phyloP scores from a whole-genome alignment of 257 asterid species.

The Solanum dulcamara region DNA sequence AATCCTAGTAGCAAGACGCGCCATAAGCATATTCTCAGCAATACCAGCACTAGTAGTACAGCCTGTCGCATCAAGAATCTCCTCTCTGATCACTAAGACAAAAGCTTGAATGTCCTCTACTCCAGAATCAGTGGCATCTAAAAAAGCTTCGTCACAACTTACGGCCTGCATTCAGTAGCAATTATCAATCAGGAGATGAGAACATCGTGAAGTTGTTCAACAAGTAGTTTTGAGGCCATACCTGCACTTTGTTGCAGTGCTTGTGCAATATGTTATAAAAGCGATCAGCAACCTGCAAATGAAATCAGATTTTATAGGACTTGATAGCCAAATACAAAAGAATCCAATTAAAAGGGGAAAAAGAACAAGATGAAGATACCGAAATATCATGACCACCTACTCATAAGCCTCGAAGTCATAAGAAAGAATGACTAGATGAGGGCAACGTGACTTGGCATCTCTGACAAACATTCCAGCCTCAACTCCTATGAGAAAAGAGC shows the following conservation, averaged over 20 bases:
- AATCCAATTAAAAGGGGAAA: background rate
- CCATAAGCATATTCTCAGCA: slow-evolving; percentile 89
- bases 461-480: slow-evolving; percentile 93
- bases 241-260: slow-evolving; percentile 92
- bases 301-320: background rate
- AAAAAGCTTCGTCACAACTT: slow-evolving; percentile 97
- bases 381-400: slow-evolving; percentile 35
- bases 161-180: slow-evolving; percentile 54
- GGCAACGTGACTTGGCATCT: slow-evolving; percentile 88
- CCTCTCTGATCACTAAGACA: slow-evolving; percentile 65
- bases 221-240: slow-evolving; percentile 6
- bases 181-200: slow-evolving; percentile 8
- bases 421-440: slow-evolving; percentile 79
- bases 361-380: background rate
- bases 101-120: slow-evolving; percentile 55
- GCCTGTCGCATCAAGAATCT: slow-evolving; percentile 58
- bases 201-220: background rate
- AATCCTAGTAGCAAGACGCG: slow-evolving; percentile 88
- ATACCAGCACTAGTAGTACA: slow-evolving; percentile 97
- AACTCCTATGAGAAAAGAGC: slow-evolving; percentile 41
- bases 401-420: slow-evolving; percentile 94
- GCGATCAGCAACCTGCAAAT: slow-evolving; percentile 83
- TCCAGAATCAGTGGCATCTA: slow-evolving; percentile 67
- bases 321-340: background rate
- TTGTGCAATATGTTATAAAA: slow-evolving; percentile 82